These are phyloP conservation scores for Phytophthora megakarya DNA, from an alignment of 352 stramenopile species.

Conservation along the genomic window DNA sequence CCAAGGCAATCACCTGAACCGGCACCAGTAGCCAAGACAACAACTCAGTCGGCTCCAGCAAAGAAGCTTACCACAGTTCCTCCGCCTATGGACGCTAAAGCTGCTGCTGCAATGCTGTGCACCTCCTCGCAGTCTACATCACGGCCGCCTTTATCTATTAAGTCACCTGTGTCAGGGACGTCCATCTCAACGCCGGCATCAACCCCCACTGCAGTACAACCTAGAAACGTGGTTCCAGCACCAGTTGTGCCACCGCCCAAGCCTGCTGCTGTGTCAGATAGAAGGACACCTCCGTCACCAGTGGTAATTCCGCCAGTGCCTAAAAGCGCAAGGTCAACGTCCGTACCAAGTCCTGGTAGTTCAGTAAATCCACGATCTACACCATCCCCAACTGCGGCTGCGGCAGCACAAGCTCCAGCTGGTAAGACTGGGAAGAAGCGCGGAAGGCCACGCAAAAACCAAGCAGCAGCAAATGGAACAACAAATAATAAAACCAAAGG, in stretches of 20 bases:
- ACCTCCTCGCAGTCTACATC: neutral
- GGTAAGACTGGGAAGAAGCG: slow-evolving; percentile 38
- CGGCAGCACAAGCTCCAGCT: neutral
- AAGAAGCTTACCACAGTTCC: neutral
- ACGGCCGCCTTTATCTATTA: neutral
- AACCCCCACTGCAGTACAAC: neutral
- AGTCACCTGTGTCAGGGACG: neutral
- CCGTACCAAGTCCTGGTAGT: slow-evolving; percentile 1
- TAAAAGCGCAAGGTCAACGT: neutral
- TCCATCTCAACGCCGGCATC: neutral
- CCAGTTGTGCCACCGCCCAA: slow-evolving; percentile 3
- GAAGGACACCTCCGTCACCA: neutral
- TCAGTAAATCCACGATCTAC: slow-evolving; percentile 1
- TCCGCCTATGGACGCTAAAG: neutral
- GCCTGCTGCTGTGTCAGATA: neutral
- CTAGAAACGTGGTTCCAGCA: neutral
- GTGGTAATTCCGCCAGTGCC: slow-evolving; percentile 5
- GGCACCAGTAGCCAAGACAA: neutral
- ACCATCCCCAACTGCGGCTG: neutral
- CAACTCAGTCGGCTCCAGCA: neutral
- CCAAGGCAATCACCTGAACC: neutral
- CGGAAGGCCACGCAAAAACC: slow-evolving; percentile 19
- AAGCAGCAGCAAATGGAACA: slow-evolving; percentile 1
- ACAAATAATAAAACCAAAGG: slow-evolving; percentile 19
- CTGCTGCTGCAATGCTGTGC: neutral